Evolutionary conservation across 768 basidiomycete genomes (phyloP).

Genomic region (Dacryopinax primogenitus): DNA sequence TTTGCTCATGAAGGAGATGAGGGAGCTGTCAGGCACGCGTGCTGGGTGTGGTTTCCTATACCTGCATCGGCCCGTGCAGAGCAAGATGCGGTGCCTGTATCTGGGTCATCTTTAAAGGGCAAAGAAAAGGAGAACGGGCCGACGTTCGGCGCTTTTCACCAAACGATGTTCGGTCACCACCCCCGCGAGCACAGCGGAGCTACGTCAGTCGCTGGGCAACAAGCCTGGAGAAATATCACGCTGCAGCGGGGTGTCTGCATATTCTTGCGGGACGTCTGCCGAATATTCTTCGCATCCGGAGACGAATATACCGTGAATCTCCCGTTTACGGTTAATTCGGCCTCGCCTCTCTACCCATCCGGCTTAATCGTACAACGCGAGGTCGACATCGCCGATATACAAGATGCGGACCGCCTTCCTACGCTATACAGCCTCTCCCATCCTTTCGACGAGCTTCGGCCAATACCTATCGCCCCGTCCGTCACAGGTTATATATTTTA

Average conservation of each 20-base stretch:
- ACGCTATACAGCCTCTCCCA: conserved; percentile 69
- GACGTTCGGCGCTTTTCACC: conserved; percentile 28
- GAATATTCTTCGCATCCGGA: conserved; percentile 58
- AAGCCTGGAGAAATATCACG: neutral
- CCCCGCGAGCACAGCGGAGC: conserved; percentile 32
- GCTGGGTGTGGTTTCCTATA: conserved; percentile 46
- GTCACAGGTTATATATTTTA: neutral
- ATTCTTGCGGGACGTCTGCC: conserved; percentile 61
- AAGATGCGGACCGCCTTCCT: conserved; percentile 53
- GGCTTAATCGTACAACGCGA: conserved; percentile 69
- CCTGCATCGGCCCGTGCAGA: conserved; percentile 10
- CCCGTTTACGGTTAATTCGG: conserved; percentile 65
- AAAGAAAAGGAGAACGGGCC: conserved; percentile 17
- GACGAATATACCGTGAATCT: conserved; percentile 63
- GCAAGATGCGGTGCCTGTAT: conserved; percentile 15
- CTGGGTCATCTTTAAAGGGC: conserved; percentile 17
- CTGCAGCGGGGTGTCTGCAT: conserved; percentile 47
- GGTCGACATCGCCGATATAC: conserved; percentile 51
- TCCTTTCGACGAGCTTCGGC: conserved; percentile 59
- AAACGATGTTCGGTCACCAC: conserved; percentile 44
- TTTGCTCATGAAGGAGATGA: conserved; percentile 57
- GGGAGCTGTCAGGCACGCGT: conserved; percentile 53
- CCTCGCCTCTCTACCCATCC: conserved; percentile 66
- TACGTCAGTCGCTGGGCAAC: conserved; percentile 27
- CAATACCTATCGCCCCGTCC: conserved; percentile 47